phyloP scores from a whole-genome alignment of 176 grass and related monocot genomes.

The Triticum urartu region DNA sequence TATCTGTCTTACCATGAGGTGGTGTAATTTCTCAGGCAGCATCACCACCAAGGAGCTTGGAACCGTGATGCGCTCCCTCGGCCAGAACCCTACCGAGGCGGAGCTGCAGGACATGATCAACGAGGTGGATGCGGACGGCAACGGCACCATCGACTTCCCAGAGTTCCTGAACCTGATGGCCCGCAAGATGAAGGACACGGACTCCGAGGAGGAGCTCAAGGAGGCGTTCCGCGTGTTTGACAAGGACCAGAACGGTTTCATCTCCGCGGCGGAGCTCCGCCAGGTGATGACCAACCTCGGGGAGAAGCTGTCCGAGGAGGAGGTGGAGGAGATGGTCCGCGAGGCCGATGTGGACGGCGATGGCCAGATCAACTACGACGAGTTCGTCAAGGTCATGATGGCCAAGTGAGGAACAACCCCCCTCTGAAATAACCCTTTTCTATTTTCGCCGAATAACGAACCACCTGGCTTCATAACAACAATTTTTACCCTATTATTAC shows the following conservation, averaged over 20 bases:
- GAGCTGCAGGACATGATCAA: conserved; percentile 71
- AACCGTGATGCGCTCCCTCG: conserved; percentile 57
- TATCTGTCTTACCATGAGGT: neutral
- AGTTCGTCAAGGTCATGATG: conserved; percentile 85
- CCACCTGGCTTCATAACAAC: neutral
- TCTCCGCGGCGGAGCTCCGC: conserved; percentile 57
- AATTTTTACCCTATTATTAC: neutral
- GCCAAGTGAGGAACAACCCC: conserved; percentile 51
- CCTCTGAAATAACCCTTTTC: conserved; percentile 6
- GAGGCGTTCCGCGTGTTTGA: conserved; percentile 76
- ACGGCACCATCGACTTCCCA: conserved; percentile 45
- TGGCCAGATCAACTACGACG: conserved; percentile 60
- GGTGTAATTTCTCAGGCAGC: conserved; percentile 18
- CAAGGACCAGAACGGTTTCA: conserved; percentile 72
- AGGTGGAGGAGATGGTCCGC: conserved; percentile 58
- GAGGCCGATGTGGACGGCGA: conserved; percentile 63
- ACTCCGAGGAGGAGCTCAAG: conserved; percentile 63
- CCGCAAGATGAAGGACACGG: conserved; percentile 46
- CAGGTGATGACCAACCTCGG: conserved; percentile 68
- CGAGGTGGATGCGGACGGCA: conserved; percentile 56
- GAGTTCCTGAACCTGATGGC: conserved; percentile 66
- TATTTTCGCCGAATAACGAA: neutral
- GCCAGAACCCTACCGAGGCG: conserved; percentile 60
- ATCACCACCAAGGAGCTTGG: conserved; percentile 67
- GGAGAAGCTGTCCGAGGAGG: conserved; percentile 51